Evolutionary conservation across 2,329 filamentous ascomycete genomes (phyloP), one percentile per base, ranked within the genome.

Genomic region (Nannizziopsis barbatae): DNA sequence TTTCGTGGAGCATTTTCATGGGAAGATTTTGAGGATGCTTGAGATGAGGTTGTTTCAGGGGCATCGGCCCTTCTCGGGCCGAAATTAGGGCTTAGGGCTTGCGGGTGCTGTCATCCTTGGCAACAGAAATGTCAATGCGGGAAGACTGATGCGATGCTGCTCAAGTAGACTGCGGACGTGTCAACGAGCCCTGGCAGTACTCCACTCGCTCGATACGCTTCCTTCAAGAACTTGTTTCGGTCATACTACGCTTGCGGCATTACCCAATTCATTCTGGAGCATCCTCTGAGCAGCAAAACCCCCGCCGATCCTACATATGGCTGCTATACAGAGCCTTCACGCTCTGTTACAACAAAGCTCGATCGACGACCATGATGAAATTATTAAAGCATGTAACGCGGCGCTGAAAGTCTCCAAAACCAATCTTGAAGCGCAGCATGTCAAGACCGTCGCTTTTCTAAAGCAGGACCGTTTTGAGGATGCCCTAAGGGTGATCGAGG

Each of bases 401-500:
- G 66, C 69, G 0, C 68, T 82, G 41, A 74, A 76, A 60, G 74
- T 75, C 50, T 75, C 73, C n/a, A 78, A 76, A 56, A 65, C 65
- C 45, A 75, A 82, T 56, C 37, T 71, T 20, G 68, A 75, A 36
- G 74, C 76, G 6, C 77, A 78, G 52, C 76, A 79, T 60, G 72
- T 74, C 47, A 79, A 78, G 58, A 68, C 72, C 1, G 71, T 82
- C 36, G 79, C 79, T 5, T 62, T 83, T 38, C 60, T 82, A 43
- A 80, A 81, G 57, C 69, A 81, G 35, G 79, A 83, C 56, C 75
- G 79, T 41, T 82, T 75, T 56, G 74, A 79, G 7, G 79, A 82
- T 59, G 75, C 76, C 12, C 60, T 80, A 41, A 70, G 71, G 22
- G 70, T 73, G 5, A 71, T 82, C 42, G 75, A 80, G 55, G 67